phyloP scores from a whole-genome alignment of 176 grass and related monocot species.

The Elymus sibiricus region DNA sequence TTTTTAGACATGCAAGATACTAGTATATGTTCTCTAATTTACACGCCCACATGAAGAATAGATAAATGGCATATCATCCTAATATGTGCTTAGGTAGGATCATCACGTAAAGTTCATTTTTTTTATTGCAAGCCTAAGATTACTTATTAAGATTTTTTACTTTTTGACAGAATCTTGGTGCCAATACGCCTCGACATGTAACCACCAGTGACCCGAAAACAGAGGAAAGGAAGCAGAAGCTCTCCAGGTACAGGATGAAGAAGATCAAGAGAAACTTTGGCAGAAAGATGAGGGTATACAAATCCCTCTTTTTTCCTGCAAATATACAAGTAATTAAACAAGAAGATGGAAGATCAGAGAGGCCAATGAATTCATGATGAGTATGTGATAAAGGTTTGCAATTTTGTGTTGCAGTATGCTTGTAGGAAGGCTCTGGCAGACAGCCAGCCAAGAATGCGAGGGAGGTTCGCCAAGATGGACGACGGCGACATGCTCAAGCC shows the following conservation, averaged over 20 bases:
- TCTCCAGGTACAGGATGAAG: too few relatives aligned
- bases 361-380: background rate
- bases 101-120: background rate
- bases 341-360: too few relatives aligned
- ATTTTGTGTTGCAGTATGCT: slow-evolving; percentile 51
- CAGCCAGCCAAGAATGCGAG: slow-evolving; percentile 90
- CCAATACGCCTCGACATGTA: slow-evolving; percentile 47
- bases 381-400: background rate
- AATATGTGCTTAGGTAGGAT: background rate
- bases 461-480: slow-evolving; percentile 93
- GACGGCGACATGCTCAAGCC: slow-evolving; percentile 53
- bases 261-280: too few relatives aligned
- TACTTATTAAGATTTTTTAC: background rate
- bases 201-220: background rate
- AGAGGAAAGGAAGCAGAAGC: slow-evolving; percentile 56
- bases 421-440: slow-evolving; percentile 97
- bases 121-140: background rate
- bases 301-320: background rate
- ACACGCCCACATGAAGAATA: background rate
- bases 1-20: background rate
- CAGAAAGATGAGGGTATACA: slow-evolving; percentile 92
- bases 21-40: background rate
- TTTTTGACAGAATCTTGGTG: slow-evolving; percentile 65
- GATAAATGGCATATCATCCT: background rate
- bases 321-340: background rate